Evolutionary conservation across 2,329 filamentous ascomycete species (phyloP).

Genomic region (Alternaria dauci): DNA sequence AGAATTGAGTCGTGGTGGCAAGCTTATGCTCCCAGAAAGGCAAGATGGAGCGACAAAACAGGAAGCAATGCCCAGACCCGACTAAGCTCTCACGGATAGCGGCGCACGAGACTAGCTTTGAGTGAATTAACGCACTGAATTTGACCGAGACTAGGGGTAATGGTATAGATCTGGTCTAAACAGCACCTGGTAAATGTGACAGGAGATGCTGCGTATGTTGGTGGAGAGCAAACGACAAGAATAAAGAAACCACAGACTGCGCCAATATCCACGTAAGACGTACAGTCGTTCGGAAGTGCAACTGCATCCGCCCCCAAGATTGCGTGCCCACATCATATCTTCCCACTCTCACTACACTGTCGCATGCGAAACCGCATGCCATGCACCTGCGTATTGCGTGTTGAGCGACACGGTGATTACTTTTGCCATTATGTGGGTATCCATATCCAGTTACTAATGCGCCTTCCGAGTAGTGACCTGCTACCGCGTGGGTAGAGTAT

Average conservation of each 20-base stretch:
- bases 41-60: constrained; percentile 24
- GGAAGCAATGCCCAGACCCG: constrained; percentile 30
- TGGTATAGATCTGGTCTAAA: constrained; percentile 42
- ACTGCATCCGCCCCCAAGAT: constrained; percentile 39
- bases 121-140: constrained; percentile 35
- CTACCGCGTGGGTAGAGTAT: constrained; percentile 33
- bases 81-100: constrained; percentile 27
- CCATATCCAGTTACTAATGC: constrained; percentile 47
- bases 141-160: constrained; percentile 35
- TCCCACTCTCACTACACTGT: constrained; percentile 33
- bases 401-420: constrained; percentile 44
- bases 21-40: constrained; percentile 25
- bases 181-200: constrained; percentile 42
- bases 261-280: constrained; percentile 49
- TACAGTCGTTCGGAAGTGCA: constrained; percentile 44
- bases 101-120: constrained; percentile 14
- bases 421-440: constrained; percentile 53
- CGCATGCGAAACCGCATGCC: constrained; percentile 28
- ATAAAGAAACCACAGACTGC: constrained; percentile 42
- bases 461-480: constrained; percentile 42
- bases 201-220: constrained; percentile 43
- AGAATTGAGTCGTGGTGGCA: constrained; percentile 17
- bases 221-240: constrained; percentile 30
- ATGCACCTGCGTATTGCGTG: constrained; percentile 34
- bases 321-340: constrained; percentile 42